Percentiles rank a stretch among this genome's conserved stretches.
Conservation (phyloP, 331 rosid species). For the Acacia concinna region DNA sequence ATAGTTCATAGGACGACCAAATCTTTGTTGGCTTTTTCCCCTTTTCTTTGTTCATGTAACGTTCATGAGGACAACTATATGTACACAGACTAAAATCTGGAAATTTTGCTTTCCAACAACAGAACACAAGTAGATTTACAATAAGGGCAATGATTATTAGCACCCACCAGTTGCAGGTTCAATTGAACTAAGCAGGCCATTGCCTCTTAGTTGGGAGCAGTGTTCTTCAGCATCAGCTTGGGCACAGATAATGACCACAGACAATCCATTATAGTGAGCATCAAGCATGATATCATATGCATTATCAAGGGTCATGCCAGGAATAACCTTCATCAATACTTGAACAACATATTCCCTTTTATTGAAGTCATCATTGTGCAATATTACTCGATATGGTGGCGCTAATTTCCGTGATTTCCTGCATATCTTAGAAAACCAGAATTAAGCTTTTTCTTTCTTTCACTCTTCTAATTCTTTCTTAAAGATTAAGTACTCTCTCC, state of each 20-base stretch:
- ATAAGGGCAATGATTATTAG: slow-evolving; percentile 20
- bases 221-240: slow-evolving; percentile 92
- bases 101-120: slow-evolving; percentile 18
- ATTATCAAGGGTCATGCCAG: slow-evolving; percentile 80
- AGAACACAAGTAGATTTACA: neutral
- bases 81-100: slow-evolving; percentile 34
- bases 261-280: slow-evolving; percentile 75
- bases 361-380: slow-evolving; percentile 48
- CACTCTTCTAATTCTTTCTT: neutral
- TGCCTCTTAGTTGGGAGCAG: slow-evolving; percentile 84
- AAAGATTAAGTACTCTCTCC: neutral
- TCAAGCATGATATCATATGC: slow-evolving; percentile 92
- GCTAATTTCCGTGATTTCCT: slow-evolving; percentile 46
- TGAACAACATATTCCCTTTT: slow-evolving; percentile 48
- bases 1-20: slow-evolving; percentile 19
- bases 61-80: slow-evolving; percentile 31
- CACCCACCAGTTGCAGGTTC: slow-evolving; percentile 80
- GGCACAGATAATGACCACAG: slow-evolving; percentile 80
- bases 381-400: slow-evolving; percentile 41
- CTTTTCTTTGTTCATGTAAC: neutral
- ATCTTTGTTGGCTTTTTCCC: slow-evolving; percentile 5
- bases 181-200: slow-evolving; percentile 80
- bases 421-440: slow-evolving; percentile 40
- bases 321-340: slow-evolving; percentile 84
- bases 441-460: slow-evolving; percentile 20